phyloP scores from a whole-genome alignment of 768 basidiomycete species.

The Cytidiella melzeri region DNA sequence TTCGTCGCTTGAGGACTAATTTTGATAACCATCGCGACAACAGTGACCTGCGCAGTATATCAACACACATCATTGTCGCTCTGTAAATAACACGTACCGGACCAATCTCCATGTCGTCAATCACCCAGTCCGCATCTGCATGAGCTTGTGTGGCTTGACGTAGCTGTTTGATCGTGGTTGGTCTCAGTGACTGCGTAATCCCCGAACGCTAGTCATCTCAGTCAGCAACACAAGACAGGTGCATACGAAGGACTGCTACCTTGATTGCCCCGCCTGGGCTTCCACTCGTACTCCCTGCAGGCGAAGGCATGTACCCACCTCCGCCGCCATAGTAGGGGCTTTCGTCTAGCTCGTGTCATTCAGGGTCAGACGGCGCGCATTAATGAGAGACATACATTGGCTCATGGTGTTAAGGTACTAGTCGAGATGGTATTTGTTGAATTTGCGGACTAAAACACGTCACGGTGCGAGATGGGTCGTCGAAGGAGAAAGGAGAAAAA shows the following conservation, averaged over 20 bases:
- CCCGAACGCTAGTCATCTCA: constrained; percentile 5
- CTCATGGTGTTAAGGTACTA: constrained; percentile 29
- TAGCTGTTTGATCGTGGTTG: constrained; percentile 76
- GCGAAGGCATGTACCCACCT: constrained; percentile 53
- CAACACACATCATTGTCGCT: no score
- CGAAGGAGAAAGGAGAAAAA: background rate
- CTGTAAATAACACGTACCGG: constrained; percentile 45
- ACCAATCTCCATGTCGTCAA: constrained; percentile 76
- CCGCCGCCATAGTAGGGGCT: constrained; percentile 20
- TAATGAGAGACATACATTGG: constrained; percentile 32
- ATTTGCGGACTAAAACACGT: background rate
- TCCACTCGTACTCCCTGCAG: constrained; percentile 47
- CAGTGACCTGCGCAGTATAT: constrained; percentile 55
- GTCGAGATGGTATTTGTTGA: background rate
- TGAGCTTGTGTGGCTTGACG: constrained; percentile 74
- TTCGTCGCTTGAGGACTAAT: constrained; percentile 74
- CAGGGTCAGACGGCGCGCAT: background rate
- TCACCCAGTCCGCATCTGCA: constrained; percentile 80
- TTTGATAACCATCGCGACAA: constrained; percentile 69
- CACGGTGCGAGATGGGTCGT: background rate
- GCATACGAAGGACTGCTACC: constrained; percentile 25
- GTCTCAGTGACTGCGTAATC: constrained; percentile 46
- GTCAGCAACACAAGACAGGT: background rate
- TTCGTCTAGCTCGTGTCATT: background rate
- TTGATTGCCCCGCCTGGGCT: constrained; percentile 53